Evolutionary conservation across 2,329 filamentous ascomycete species (phyloP), one percentile per base, ranked within the genome.

Genomic region (Fusarium sp.): DNA sequence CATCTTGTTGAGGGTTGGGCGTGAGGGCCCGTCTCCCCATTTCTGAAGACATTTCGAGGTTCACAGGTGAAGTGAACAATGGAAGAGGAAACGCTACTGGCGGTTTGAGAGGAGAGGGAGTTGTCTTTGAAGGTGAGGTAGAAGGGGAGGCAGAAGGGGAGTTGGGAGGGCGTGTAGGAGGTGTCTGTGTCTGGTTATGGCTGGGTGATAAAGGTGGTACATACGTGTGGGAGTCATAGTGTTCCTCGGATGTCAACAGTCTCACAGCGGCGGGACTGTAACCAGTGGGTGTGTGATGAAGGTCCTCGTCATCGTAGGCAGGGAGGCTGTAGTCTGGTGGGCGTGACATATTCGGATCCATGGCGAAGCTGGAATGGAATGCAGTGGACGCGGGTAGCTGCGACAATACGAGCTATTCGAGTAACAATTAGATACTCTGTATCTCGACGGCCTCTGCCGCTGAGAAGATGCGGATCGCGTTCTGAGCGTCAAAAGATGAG

Each of bases 161-260:
- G 52, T 58, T 54, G 11, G 25, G 13, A 42, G 60, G 51, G 40
- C n/a, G 35, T 51, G 45, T 31, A 45, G 58, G 23, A 43, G 43
- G 36, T 5, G 45, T 61, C 17, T 60, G 58, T 59, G 58, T 42
- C 6, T 58, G 49, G 52, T 50, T 57, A 45, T 66, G 58, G 43
- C 49, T 63, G 39, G 61, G 63, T 39, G 58, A 62, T 46, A 51
- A 53, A 31, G 58, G 46, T 67, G 75, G 73, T 79, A 89, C 87
- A 81, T 89, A 89, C 87, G 84, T 81, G 75, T 81, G 79, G 56
- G 66, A 82, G 78, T 79, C 80, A 72, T 75, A 69, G n/a, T 83
- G 78, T 45, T 88, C 87, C 73, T 90, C 88, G 76, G 87, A 89
- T 51, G 87, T 90, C 78, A 90, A 79, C 71, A 90, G 79, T 72